Conservation (phyloP, 2,329 filamentous ascomycete genomes). For the Neoarthrinium moseri region DNA sequence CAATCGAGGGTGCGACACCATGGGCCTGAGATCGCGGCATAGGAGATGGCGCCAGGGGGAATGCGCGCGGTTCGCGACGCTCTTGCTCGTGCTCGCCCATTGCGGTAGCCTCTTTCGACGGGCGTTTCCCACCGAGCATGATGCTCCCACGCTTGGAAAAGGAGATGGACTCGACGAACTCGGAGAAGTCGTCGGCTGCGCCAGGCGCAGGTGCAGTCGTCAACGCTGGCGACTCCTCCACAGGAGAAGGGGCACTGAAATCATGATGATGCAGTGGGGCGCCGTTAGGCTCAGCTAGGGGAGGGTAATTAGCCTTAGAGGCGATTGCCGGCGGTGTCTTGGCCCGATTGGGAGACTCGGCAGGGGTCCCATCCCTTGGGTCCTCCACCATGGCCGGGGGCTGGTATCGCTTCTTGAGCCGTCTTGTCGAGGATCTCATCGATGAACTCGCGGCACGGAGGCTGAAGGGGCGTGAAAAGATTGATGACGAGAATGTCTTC, state of each 20-base stretch:
- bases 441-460: slow-evolving; percentile 19
- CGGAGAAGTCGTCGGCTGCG: slow-evolving; percentile 59
- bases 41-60: slow-evolving; percentile 22
- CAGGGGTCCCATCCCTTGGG: background rate
- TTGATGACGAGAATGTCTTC: background rate
- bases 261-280: no score
- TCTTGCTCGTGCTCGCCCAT: slow-evolving; percentile 21
- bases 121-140: slow-evolving; percentile 53
- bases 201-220: slow-evolving; percentile 38
- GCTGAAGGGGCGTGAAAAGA: slow-evolving; percentile 25
- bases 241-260: no score
- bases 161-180: slow-evolving; percentile 53
- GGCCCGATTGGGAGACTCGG: background rate
- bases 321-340: slow-evolving; percentile 5
- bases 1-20: slow-evolving; percentile 11
- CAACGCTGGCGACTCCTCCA: slow-evolving; percentile 17
- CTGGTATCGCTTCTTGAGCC: slow-evolving; percentile 8
- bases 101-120: slow-evolving; percentile 12
- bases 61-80: slow-evolving; percentile 19
- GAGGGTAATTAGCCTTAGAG: background rate
- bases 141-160: slow-evolving; percentile 66
- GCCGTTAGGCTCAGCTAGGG: background rate
- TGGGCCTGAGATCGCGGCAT: slow-evolving; percentile 13
- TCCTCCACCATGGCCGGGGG: background rate
- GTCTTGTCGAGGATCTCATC: slow-evolving; percentile 10